Conservation (phyloP, 2,329 filamentous ascomycete genomes). For the Trichophyton rubrum region DNA sequence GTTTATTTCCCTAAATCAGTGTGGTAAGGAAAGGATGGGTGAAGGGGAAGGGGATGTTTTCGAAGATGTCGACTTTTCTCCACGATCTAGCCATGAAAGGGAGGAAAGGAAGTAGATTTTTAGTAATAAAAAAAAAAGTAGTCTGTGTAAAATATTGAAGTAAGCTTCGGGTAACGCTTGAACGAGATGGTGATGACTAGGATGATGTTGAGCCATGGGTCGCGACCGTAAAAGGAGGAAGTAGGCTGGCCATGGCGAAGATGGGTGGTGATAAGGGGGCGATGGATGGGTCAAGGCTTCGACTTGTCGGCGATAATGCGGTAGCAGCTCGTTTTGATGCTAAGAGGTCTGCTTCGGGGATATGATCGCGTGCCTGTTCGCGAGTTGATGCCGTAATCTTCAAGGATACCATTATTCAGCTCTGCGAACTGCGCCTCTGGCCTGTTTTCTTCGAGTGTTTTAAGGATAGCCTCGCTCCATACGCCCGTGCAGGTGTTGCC, state of each 20-base stretch:
- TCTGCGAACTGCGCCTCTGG: constrained; percentile 49
- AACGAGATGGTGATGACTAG: not conserved
- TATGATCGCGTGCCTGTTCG: constrained; percentile 26
- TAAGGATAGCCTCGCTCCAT: constrained; percentile 57
- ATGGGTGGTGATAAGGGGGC: not conserved
- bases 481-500: constrained; percentile 53
- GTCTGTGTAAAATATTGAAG: not conserved
- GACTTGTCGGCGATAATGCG: constrained; percentile 30
- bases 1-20: not conserved
- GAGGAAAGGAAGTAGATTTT: not conserved
- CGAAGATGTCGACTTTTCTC: not conserved
- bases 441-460: constrained; percentile 46
- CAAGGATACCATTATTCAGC: constrained; percentile 51
- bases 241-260: too few relatives aligned
- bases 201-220: not conserved
- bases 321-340: constrained; percentile 30
- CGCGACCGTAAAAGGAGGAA: too few relatives aligned
- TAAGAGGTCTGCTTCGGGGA: constrained; percentile 27
- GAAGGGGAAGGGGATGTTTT: not conserved
- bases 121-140: not conserved
- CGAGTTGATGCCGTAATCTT: constrained; percentile 22
- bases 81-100: not conserved
- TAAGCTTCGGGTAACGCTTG: not conserved
- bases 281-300: constrained; percentile 15
- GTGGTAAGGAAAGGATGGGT: too few relatives aligned